phyloP scores from a whole-genome alignment of 768 basidiomycete species.

The Aureoboletus auriporus region DNA sequence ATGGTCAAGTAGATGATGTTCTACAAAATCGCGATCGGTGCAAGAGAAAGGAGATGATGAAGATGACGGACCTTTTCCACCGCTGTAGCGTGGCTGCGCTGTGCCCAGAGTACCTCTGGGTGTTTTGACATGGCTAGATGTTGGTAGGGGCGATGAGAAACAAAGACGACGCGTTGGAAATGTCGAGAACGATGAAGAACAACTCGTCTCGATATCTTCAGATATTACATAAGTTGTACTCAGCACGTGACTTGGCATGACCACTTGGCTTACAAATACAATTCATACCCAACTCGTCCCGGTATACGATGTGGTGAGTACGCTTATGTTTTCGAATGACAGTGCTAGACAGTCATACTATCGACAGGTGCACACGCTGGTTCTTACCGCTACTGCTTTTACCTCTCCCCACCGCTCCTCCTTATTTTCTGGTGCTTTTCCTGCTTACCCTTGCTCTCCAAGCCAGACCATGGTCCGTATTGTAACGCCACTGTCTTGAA shows the following conservation, averaged over 20 bases:
- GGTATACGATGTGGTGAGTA: conserved; percentile 55
- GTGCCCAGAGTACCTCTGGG: conserved; percentile 94
- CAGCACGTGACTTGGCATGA: conserved; percentile 17
- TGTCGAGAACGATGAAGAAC: conserved; percentile 31
- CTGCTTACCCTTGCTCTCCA: conserved; percentile 74
- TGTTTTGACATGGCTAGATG: conserved; percentile 43
- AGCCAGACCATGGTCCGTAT: conserved; percentile 75
- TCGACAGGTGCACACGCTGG: conserved; percentile 78
- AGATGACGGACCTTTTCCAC: conserved; percentile 57
- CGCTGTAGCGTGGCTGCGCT: conserved; percentile 68
- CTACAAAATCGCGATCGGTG: conserved; percentile 35
- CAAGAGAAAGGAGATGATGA: neutral
- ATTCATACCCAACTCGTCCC: too few relatives aligned
- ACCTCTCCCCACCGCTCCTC: conserved; percentile 75
- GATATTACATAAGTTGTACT: conserved; percentile 4
- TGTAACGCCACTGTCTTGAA: neutral
- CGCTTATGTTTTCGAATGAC: neutral
- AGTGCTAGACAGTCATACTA: neutral
- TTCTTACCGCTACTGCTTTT: conserved; percentile 73
- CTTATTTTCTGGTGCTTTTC: conserved; percentile 76
- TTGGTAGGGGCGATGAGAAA: conserved; percentile 5
- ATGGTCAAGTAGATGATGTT: conserved; percentile 85
- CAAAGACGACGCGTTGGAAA: conserved; percentile 19
- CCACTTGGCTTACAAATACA: neutral
- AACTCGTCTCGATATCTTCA: neutral